Evolutionary conservation across 768 basidiomycete species (phyloP).

Genomic region (Russula virescens): DNA sequence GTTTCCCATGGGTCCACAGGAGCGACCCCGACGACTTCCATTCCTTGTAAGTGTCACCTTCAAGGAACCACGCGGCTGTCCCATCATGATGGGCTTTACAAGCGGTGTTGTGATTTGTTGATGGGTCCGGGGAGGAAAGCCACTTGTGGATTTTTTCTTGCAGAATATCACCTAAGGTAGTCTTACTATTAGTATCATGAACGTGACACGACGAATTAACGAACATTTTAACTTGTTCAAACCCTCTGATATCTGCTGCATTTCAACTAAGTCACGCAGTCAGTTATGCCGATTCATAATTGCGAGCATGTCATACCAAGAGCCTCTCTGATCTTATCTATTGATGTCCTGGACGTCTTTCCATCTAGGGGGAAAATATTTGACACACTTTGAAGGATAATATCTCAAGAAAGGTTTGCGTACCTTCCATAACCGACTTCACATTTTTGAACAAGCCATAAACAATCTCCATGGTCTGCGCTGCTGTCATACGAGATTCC

Average conservation of each 20-base stretch:
- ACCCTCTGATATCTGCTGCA: too few species aligned
- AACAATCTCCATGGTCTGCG: conserved; percentile 2
- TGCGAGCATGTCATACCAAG: too few species aligned
- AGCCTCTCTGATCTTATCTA: not conserved
- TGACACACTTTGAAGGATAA: too few species aligned
- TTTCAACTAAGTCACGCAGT: not conserved
- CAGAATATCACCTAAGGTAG: not conserved
- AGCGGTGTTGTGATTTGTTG: too few species aligned
- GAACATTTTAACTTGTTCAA: conserved; percentile 5
- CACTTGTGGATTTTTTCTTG: not conserved
- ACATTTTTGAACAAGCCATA: conserved; percentile 1
- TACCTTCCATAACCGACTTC: conserved; percentile 4
- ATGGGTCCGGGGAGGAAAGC: conserved; percentile 10
- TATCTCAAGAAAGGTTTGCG: not conserved
- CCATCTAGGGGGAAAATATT: not conserved
- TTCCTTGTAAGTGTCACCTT: too few species aligned
- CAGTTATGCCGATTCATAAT: not conserved
- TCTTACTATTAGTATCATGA: not conserved
- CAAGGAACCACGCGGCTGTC: too few species aligned
- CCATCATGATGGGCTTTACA: too few species aligned
- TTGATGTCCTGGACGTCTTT: conserved; percentile 10
- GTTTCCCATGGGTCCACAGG: too few species aligned
- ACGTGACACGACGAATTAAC: not conserved
- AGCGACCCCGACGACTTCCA: too few species aligned
- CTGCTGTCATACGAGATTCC: conserved; percentile 1